These are phyloP conservation scores for Macroventuria anomochaeta DNA, from an alignment of 2,329 filamentous ascomycete genomes.

Conservation along the genomic window DNA sequence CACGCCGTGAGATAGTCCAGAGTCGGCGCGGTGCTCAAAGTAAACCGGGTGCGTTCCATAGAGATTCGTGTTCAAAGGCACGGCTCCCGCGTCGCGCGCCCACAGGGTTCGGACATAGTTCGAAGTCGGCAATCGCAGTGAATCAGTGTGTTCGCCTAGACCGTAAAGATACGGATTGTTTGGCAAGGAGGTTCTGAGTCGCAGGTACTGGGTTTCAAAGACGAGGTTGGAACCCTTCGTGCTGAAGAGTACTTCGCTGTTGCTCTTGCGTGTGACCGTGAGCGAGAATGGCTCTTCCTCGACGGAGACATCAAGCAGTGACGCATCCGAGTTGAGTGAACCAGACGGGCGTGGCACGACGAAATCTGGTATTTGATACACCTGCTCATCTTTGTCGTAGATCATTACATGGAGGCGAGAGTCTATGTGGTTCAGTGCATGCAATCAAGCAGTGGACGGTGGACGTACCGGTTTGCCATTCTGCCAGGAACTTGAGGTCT, in stretches of 20 bases:
- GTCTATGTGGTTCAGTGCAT: conserved; percentile 50
- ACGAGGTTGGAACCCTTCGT: conserved; percentile 71
- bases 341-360: conserved; percentile 68
- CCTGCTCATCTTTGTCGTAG: conserved; percentile 69
- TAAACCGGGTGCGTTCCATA: conserved; percentile 79
- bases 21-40: conserved; percentile 68
- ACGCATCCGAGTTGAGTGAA: conserved; percentile 38
- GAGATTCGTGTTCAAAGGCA: conserved; percentile 68
- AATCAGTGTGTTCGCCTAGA: conserved; percentile 76
- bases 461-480: conserved; percentile 64
- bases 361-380: conserved; percentile 75
- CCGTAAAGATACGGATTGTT: conserved; percentile 75
- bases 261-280: conserved; percentile 64
- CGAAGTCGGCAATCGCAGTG: conserved; percentile 69
- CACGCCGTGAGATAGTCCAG: conserved; percentile 42
- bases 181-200: conserved; percentile 73
- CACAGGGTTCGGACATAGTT: conserved; percentile 75
- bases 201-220: conserved; percentile 78
- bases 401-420: conserved; percentile 75
- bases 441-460: neutral
- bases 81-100: conserved; percentile 69
- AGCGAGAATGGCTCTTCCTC: conserved; percentile 70
- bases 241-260: conserved; percentile 69
- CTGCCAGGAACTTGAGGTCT: conserved; percentile 62
- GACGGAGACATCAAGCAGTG: conserved; percentile 61